Evolutionary conservation across 805 yeast genomes (phyloP).

Genomic region (Starmerella bacillaris): DNA sequence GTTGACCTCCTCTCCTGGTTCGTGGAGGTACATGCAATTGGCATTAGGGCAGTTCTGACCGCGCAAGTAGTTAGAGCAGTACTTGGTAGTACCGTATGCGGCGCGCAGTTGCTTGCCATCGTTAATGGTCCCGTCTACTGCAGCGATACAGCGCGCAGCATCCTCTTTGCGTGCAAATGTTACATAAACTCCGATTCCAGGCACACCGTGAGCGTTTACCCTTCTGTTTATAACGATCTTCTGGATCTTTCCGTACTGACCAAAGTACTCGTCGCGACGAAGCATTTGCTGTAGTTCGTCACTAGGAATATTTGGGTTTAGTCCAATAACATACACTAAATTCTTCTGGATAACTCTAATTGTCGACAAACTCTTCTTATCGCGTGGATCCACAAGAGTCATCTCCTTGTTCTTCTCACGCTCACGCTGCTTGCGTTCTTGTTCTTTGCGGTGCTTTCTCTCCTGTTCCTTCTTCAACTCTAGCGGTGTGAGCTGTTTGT

Average conservation of each 20-base stretch:
- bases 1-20: conserved; percentile 98
- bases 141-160: conserved; percentile 81
- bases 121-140: conserved; percentile 78
- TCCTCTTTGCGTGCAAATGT: conserved; percentile 88
- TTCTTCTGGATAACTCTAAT: conserved; percentile 97
- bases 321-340: conserved; percentile 86
- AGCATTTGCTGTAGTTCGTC: conserved; percentile 71
- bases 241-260: conserved; percentile 92
- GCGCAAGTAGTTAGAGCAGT: conserved; percentile 87
- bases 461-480: conserved; percentile 71
- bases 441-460: conserved; percentile 63
- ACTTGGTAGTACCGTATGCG: conserved; percentile 96
- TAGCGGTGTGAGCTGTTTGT: conserved; percentile 64
- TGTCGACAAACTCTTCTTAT: conserved; percentile 76
- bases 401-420: conserved; percentile 85
- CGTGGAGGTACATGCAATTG: conserved; percentile 95
- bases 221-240: conserved; percentile 77
- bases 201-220: conserved; percentile 40
- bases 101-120: conserved; percentile 84
- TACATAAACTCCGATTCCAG: conserved; percentile 88
- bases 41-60: conserved; percentile 97
- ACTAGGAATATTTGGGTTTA: conserved; percentile 69
- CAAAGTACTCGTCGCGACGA: conserved; percentile 83
- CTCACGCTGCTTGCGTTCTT: conserved; percentile 57
- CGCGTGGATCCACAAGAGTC: conserved; percentile 25